Evolutionary conservation across 2,329 filamentous ascomycete species (phyloP), one percentile per base, ranked within the genome.

Genomic region (Cladosporium colombiae): DNA sequence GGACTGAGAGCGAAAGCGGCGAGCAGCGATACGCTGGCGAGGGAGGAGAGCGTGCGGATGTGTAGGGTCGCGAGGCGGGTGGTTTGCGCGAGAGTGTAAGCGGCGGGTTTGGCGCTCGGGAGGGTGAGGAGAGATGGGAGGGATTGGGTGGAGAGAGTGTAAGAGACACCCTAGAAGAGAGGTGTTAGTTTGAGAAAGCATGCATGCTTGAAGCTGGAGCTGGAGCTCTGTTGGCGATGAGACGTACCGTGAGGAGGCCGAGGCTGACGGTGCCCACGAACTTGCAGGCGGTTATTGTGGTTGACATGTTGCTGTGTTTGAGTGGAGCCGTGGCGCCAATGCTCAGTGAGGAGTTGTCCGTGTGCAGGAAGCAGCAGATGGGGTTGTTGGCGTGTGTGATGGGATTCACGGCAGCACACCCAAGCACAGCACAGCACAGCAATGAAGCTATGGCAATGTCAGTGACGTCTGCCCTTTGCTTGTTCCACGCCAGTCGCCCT

Each of bases 201-300:
- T 27, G 37, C 6, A 46, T 37, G 8, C 49, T 21, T 61, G 53
- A 40, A 57, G 55, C 50, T 53, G 40, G 35, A 37, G 35, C 21
- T 52, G 25, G 50, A 33, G 52, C 52, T 55, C 27, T 55, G n/a
- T 59, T 52, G 21, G 40, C n/a, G 29, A 50, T 21, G 53, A 61
- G 90, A 74, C 50, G 35, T 86, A 96, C 93, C 67, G 93, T 97
- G 78, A 96, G 81, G 65, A 97, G 85, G 69, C 94, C 94, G 66
- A 97, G 85, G 73, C 91, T 94, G 71, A 96, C 87, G 61, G 92
- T 96, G 75, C 94, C 94, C 71, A 97, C 90, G 78, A 97, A 97
- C 82, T 98, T 97, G 81, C 91, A 88, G 78, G 90, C 81, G 65
- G 91, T 89, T 75, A 97, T 84, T 75, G 88, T 87, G 73, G 71